Evolutionary conservation across 176 grass and related monocot species (phyloP), one percentile per base, ranked within the genome.

Genomic region (Paspalum vaginatum): DNA sequence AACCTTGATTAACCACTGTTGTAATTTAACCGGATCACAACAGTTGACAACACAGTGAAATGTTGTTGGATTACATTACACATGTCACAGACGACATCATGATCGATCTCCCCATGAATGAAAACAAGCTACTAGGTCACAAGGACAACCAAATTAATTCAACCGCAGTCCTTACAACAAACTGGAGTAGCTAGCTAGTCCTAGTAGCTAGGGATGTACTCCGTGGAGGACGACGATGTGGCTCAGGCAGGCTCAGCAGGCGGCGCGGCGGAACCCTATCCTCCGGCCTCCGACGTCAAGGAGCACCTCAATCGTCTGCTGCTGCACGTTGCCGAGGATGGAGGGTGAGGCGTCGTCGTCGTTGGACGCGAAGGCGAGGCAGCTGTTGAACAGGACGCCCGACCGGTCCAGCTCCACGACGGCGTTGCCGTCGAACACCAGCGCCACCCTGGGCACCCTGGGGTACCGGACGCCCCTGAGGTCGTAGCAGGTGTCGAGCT

Each of bases 251-350:
- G 32, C 6, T 7, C 63, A 89, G 54, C 91, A 93, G 2, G 72
- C 81, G 22, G 68, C 79, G 6, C 69, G 38, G 8, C 79, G 56
- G 61, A 91, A 91, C 11, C 88, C 88, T 0, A 94, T 61, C 65
- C 46, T 65, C 13, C 86, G 48, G 40, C 76, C 76, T 56, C 81
- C 92, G 68, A 91, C 86, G 7, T 84, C 54, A 45, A 61, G 68
- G 12, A 94, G 67, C 13, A 94, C 86, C 32, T 89, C 83, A 11
- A 94, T 61, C 1, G 72, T 89, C 62, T 49, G 69, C 81, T 91
- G 92, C 79, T 94, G 89, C 25, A 87, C 75, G 17, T 89, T 85
- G 12, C 92, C 92, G 4, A 91, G 68, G 70, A 91, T 85, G 13
- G 59, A 72, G 12, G 79, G 2, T 5, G 11, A 22, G 41, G 16